Conservation (phyloP, 345 rosid species). For the Sisymbrium irio region DNA sequence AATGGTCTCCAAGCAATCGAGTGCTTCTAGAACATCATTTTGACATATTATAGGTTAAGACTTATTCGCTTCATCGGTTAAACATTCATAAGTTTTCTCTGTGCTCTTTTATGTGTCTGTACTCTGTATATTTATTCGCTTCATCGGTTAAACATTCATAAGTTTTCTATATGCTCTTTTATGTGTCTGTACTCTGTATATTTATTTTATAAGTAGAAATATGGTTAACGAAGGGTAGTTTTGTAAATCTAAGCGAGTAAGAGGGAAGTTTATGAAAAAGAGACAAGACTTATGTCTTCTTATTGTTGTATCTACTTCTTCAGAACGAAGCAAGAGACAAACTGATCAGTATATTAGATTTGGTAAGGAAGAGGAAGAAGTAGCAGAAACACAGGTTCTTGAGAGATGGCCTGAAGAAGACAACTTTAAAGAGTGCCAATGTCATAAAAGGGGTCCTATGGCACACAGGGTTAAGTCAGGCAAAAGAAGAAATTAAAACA, state of each 20-base stretch:
- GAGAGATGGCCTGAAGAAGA: conserved; percentile 35
- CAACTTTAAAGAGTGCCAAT: conserved; percentile 20
- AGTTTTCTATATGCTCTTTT: conserved; percentile 9
- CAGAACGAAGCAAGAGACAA: conserved; percentile 18
- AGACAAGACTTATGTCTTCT: conserved; percentile 26
- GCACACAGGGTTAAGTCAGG: conserved; percentile 44
- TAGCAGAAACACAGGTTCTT: conserved; percentile 22
- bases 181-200: not conserved
- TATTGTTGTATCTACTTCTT: conserved; percentile 27
- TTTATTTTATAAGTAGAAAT: not conserved
- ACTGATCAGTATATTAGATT: conserved; percentile 10
- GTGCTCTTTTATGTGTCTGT: not conserved
- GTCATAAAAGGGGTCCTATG: conserved; percentile 28
- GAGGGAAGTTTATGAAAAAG: not conserved
- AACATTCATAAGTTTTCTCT: conserved; percentile 14
- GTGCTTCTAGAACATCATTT: conserved; percentile 37
- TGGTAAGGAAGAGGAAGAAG: conserved; percentile 23
- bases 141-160: conserved; percentile 19
- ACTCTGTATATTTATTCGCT: too few relatives aligned
- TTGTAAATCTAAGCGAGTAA: not conserved
- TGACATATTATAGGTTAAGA: conserved; percentile 16
- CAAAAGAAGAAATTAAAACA: conserved; percentile 3
- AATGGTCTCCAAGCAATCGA: conserved; percentile 26
- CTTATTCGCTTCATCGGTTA: conserved; percentile 7
- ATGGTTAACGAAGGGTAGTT: conserved; percentile 16